phyloP scores from a whole-genome alignment of 805 yeast genomes.

The Ogataea nonfermentans region DNA sequence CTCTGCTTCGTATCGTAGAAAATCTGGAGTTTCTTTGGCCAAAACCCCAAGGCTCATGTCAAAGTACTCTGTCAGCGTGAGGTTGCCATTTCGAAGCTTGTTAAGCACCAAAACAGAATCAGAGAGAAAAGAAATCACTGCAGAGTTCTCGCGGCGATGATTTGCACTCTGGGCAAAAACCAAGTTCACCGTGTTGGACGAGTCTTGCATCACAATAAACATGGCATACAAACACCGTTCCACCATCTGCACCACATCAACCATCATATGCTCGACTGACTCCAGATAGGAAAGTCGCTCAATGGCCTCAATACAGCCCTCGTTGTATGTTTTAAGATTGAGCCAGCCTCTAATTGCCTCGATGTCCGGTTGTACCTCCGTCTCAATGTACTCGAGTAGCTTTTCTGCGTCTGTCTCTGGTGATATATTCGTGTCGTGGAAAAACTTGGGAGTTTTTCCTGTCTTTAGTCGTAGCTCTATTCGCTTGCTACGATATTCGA shows the following conservation, averaged over 20 bases:
- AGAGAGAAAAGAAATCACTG: conserved; percentile 17
- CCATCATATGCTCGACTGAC: conserved; percentile 22
- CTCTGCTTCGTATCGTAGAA: conserved; percentile 19
- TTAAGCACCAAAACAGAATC: conserved; percentile 22
- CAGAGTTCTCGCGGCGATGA: conserved; percentile 12
- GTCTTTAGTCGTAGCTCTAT: conserved; percentile 11
- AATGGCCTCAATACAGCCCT: conserved; percentile 27
- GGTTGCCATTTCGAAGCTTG: conserved; percentile 10
- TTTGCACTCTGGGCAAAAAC: conserved; percentile 9
- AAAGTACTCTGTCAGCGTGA: conserved; percentile 18
- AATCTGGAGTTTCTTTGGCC: conserved; percentile 19
- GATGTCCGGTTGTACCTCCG: conserved; percentile 20
- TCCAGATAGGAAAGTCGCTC: conserved; percentile 21
- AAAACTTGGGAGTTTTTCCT: conserved; percentile 13
- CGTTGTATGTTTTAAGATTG: conserved; percentile 24
- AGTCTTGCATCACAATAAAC: conserved; percentile 20
- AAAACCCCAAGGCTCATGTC: conserved; percentile 15
- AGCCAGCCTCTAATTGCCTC: conserved; percentile 24
- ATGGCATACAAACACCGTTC: conserved; percentile 24
- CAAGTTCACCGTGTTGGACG: conserved; percentile 11
- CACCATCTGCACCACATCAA: conserved; percentile 26
- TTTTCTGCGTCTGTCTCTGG: conserved; percentile 5
- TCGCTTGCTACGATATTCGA: conserved; percentile 15
- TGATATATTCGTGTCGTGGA: conserved; percentile 1
- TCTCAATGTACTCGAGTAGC: conserved; percentile 15